Conservation (phyloP, 1,284 basidiomycete species). For the Trichosporon coremiiforme region DNA sequence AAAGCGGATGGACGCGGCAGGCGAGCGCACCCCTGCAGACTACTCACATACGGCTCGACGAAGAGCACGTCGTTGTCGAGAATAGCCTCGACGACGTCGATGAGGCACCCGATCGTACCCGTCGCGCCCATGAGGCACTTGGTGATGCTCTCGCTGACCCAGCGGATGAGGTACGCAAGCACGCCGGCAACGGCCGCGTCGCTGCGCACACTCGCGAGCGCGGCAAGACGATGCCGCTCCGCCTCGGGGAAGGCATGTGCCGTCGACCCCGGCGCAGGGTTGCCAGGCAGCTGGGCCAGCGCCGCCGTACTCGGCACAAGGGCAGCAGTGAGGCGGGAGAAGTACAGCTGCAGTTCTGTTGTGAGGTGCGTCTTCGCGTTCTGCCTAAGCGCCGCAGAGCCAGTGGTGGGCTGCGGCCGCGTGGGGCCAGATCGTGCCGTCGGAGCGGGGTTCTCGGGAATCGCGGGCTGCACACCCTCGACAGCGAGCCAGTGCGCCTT, state of each 20-base stretch:
- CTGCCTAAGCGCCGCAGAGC: conserved; percentile 48
- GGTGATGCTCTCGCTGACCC: conserved; percentile 88
- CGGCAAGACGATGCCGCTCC: conserved; percentile 72
- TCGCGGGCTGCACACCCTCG: conserved; percentile 94
- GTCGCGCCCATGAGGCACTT: conserved; percentile 58
- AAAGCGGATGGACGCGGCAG: neutral
- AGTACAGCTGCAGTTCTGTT: conserved; percentile 92
- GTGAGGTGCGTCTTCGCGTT: conserved; percentile 88
- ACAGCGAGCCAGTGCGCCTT: conserved; percentile 95
- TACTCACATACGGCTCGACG: conserved; percentile 89
- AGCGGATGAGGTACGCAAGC: conserved; percentile 92
- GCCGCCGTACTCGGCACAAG: conserved; percentile 67
- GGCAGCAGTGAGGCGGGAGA: conserved; percentile 84
- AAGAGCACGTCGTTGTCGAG: conserved; percentile 85
- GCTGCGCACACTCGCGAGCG: conserved; percentile 80
- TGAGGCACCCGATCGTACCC: conserved; percentile 73
- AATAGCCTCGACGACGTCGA: conserved; percentile 79
- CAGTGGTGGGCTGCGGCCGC: conserved; percentile 36
- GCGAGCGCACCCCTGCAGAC: neutral
- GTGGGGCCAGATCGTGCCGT: conserved; percentile 39
- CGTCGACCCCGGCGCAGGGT: conserved; percentile 30
- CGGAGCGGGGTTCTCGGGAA: conserved; percentile 89
- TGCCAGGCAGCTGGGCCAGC: conserved; percentile 35
- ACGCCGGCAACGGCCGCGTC: conserved; percentile 93
- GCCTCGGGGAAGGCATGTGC: conserved; percentile 41